These are phyloP conservation scores for Cryptosporidium ubiquitum DNA, from an alignment of 169 alveolate genomes.

Conservation along the genomic window DNA sequence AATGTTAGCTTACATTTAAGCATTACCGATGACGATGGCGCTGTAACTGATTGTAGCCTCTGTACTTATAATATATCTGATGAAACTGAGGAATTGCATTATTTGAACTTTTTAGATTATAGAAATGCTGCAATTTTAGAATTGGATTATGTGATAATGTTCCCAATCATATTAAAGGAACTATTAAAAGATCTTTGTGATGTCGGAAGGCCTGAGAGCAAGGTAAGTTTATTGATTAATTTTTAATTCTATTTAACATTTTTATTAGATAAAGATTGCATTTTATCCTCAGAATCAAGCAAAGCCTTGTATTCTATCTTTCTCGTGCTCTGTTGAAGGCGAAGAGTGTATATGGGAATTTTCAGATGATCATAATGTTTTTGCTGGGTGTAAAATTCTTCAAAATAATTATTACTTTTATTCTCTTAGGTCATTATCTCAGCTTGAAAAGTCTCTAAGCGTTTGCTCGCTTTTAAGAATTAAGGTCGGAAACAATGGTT, in stretches of 20 bases:
- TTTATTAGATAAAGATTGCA: conserved; percentile 33
- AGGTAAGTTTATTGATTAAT: conserved; percentile 20
- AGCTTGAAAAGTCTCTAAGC: conserved; percentile 30
- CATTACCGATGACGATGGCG: conserved; percentile 70
- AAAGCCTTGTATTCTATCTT: conserved; percentile 28
- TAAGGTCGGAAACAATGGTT: conserved; percentile 16
- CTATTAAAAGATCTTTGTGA: conserved; percentile 65
- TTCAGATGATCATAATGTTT: conserved; percentile 66
- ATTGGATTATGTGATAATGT: conserved; percentile 40
- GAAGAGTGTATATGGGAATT: conserved; percentile 71
- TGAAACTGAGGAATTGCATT: background rate
- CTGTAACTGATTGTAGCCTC: conserved; percentile 52
- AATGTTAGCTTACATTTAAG: conserved; percentile 47
- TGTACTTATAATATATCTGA: conserved; percentile 58
- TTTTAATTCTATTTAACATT: background rate
- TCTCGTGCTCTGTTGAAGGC: conserved; percentile 62
- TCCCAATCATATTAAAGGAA: conserved; percentile 38
- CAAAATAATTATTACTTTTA: conserved; percentile 12
- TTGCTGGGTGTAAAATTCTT: conserved; percentile 8
- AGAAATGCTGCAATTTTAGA: background rate
- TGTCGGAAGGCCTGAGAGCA: conserved; percentile 46
- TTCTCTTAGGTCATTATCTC: conserved; percentile 36
- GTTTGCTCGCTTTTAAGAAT: conserved; percentile 50
- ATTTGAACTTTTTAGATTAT: background rate
- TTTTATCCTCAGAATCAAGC: conserved; percentile 1